Evolutionary conservation across 495 filamentous ascomycete genomes (phyloP).

Genomic region (Chaetomium cochliodes): DNA sequence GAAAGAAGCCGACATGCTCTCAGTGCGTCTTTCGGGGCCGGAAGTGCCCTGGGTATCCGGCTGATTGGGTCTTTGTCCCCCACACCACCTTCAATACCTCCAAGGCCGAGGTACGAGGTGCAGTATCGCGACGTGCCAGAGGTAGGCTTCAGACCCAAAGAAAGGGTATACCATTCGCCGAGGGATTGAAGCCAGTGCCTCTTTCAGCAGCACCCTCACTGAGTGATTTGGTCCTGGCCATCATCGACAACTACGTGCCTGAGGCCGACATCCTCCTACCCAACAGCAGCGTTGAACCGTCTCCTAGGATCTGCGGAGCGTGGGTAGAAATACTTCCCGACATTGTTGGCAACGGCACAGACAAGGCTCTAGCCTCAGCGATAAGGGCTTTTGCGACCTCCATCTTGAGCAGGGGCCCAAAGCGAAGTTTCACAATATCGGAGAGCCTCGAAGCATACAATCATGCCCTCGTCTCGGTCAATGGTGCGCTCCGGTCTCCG

Average conservation of each 20-base stretch:
- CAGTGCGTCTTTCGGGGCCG: conserved; percentile 27
- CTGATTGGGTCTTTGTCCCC: conserved; percentile 31
- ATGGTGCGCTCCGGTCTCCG: conserved; percentile 23
- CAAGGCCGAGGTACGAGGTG: conserved; percentile 3
- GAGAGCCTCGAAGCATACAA: conserved; percentile 30
- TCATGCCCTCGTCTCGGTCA: conserved; percentile 33
- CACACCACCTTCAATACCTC: conserved; percentile 7
- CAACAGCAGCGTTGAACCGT: background rate
- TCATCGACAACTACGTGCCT: background rate
- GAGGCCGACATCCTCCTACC: background rate
- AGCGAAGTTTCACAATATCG: conserved; percentile 7
- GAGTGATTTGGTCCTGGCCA: background rate
- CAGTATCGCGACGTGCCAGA: background rate
- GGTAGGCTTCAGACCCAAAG: background rate
- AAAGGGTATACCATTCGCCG: background rate
- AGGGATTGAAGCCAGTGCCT: background rate
- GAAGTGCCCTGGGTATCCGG: conserved; percentile 27
- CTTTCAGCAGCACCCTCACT: background rate
- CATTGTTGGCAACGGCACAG: conserved; percentile 20
- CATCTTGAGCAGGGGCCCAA: background rate
- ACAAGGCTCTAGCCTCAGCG: background rate
- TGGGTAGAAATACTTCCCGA: conserved; percentile 43
- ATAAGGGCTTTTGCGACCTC: background rate
- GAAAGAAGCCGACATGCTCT: conserved; percentile 24
- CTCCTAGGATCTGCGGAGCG: conserved; percentile 40